These are phyloP conservation scores for Kuraishia capsulata DNA, from an alignment of 805 yeast species.

Conservation along the genomic window DNA sequence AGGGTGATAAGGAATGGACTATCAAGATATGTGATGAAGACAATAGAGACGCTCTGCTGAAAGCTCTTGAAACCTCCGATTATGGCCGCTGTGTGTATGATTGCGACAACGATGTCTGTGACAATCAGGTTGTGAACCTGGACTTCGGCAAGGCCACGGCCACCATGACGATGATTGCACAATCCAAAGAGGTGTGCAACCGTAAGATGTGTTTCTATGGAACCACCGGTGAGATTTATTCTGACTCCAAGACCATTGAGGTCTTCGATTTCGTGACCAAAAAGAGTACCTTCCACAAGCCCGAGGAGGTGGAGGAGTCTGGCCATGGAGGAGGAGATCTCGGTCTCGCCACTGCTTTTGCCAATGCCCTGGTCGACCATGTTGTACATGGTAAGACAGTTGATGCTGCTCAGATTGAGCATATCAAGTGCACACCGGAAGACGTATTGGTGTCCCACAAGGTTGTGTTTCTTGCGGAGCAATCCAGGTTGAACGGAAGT, in stretches of 20 bases:
- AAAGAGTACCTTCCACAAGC: slow-evolving; percentile 4
- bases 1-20: slow-evolving; percentile 8
- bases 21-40: slow-evolving; percentile 11
- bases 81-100: slow-evolving; percentile 15
- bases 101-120: slow-evolving; percentile 15
- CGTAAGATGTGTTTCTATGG: slow-evolving; percentile 13
- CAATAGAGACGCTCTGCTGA: slow-evolving; percentile 8
- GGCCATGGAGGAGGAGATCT: slow-evolving; percentile 17
- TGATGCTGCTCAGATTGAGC: slow-evolving; percentile 8
- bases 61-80: slow-evolving; percentile 11
- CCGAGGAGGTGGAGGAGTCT: slow-evolving; percentile 8
- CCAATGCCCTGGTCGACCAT: slow-evolving; percentile 9
- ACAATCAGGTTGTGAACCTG: slow-evolving; percentile 13
- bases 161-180: slow-evolving; percentile 16
- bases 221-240: slow-evolving; percentile 12
- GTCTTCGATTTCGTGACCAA: slow-evolving; percentile 12
- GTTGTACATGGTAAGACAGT: slow-evolving; percentile 5
- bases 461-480: slow-evolving; percentile 15
- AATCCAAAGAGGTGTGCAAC: slow-evolving; percentile 11
- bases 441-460: slow-evolving; percentile 12
- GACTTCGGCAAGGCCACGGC: slow-evolving; percentile 14
- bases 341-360: slow-evolving; percentile 15
- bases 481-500: slow-evolving; percentile 6
- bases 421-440: slow-evolving; percentile 13
- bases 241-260: slow-evolving; percentile 11